phyloP scores from a whole-genome alignment of 176 grass and related monocot species.

The Miscanthus lutarioriparius region DNA sequence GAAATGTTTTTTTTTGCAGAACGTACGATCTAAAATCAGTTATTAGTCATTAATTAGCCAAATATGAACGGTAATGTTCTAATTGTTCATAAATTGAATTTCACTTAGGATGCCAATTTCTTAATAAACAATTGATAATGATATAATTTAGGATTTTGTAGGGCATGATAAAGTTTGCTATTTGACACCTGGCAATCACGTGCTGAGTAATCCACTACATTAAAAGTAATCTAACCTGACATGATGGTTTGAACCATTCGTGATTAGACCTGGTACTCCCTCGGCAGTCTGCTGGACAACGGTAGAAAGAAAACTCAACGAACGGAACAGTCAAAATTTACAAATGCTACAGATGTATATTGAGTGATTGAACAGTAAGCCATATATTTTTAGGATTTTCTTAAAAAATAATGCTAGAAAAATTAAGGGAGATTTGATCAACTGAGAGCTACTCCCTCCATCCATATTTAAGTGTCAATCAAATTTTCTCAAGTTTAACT shows the following conservation, averaged over 20 bases:
- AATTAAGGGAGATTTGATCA: not conserved
- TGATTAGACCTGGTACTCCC: not conserved
- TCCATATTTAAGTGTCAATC: no score
- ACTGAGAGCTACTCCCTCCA: not conserved
- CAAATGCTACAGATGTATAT: not conserved
- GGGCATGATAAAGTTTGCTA: not conserved
- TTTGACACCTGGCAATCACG: not conserved
- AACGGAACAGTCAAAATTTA: not conserved
- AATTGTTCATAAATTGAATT: not conserved
- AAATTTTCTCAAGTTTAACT: no score
- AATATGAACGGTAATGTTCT: not conserved
- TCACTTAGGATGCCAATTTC: not conserved
- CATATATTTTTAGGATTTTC: not conserved
- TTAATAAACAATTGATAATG: not conserved
- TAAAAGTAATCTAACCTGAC: conserved; percentile 2
- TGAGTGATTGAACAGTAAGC: not conserved
- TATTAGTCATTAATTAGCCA: not conserved
- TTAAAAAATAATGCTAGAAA: not conserved
- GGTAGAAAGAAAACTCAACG: not conserved
- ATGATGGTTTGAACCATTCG: not conserved
- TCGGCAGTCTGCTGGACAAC: not conserved
- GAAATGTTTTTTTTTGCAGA: not conserved
- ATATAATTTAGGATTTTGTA: not conserved
- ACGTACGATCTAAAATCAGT: not conserved
- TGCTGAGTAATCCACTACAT: not conserved